These are phyloP conservation scores for Teratosphaeria pseudoeucalypti DNA, from an alignment of 2,329 filamentous ascomycete genomes.

Conservation along the genomic window DNA sequence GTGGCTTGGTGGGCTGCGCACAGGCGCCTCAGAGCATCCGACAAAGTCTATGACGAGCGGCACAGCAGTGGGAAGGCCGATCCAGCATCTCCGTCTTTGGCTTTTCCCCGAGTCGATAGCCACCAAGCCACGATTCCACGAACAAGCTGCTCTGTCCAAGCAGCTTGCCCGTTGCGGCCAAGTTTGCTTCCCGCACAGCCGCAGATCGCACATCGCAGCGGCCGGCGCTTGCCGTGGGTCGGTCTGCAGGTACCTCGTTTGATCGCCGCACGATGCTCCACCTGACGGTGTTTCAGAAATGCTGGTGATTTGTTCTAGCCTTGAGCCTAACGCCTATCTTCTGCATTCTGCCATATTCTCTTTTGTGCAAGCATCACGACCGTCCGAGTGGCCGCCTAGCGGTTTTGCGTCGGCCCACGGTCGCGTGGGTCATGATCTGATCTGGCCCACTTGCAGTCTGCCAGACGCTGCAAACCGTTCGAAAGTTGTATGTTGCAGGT, in stretches of 20 bases:
- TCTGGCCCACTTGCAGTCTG: not conserved
- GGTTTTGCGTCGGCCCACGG: not conserved
- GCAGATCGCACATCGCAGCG: not conserved
- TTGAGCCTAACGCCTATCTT: not conserved
- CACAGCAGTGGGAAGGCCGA: not conserved
- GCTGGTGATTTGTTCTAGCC: not conserved
- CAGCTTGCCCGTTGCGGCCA: not conserved
- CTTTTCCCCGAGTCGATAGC: not conserved
- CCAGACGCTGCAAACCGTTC: not conserved
- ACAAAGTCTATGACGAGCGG: not conserved
- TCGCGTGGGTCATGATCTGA: not conserved
- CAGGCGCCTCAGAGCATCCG: not conserved
- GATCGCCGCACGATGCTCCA: not conserved
- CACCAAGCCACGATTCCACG: not conserved
- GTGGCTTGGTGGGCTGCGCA: not conserved
- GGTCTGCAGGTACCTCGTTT: not conserved
- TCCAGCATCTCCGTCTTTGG: not conserved
- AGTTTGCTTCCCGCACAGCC: not conserved
- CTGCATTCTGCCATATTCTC: not conserved
- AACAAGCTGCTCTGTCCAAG: not conserved
- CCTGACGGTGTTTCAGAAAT: not conserved
- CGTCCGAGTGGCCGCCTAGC: not conserved
- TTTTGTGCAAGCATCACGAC: not conserved
- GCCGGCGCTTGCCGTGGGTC: not conserved
- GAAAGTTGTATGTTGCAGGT: not conserved